phyloP scores from a whole-genome alignment of 2,329 filamentous ascomycete genomes.

The Botrytis paeoniae region DNA sequence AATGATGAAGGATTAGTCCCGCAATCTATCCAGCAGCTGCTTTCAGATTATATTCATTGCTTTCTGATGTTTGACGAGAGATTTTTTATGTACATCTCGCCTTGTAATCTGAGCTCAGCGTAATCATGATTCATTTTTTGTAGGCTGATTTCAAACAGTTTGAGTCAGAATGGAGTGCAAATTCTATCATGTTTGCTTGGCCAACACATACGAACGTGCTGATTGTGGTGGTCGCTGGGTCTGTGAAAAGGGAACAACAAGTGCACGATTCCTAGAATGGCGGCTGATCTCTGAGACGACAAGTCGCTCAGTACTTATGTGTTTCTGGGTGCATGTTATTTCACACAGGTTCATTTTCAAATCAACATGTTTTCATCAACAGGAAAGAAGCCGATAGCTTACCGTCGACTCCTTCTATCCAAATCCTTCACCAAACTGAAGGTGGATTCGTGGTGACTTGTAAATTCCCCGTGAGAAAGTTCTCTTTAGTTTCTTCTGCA shows the following conservation, averaged over 20 bases:
- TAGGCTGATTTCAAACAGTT: not conserved
- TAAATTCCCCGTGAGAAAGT: no score
- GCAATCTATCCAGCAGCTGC: rapidly evolving
- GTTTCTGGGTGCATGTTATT: not conserved
- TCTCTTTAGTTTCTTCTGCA: no score
- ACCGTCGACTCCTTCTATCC: rapidly evolving
- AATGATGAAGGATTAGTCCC: not conserved
- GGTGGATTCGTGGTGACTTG: no score
- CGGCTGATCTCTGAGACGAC: not conserved
- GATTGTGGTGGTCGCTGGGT: not conserved
- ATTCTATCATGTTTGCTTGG: not conserved
- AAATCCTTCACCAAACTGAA: not conserved
- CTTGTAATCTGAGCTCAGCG: not conserved
- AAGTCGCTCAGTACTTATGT: not conserved
- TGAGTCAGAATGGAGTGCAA: rapidly evolving
- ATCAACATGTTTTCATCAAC: not conserved
- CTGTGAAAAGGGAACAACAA: not conserved
- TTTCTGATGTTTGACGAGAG: not conserved
- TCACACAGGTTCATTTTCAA: not conserved
- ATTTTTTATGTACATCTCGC: no score
- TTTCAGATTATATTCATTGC: not conserved
- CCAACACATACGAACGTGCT: not conserved
- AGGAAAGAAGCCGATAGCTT: not conserved
- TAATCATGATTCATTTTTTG: not conserved
- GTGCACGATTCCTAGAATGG: not conserved